Base-by-base conservation (phyloP, 1,284 basidiomycete species). In the Trichosporon coremiiforme region DNA sequence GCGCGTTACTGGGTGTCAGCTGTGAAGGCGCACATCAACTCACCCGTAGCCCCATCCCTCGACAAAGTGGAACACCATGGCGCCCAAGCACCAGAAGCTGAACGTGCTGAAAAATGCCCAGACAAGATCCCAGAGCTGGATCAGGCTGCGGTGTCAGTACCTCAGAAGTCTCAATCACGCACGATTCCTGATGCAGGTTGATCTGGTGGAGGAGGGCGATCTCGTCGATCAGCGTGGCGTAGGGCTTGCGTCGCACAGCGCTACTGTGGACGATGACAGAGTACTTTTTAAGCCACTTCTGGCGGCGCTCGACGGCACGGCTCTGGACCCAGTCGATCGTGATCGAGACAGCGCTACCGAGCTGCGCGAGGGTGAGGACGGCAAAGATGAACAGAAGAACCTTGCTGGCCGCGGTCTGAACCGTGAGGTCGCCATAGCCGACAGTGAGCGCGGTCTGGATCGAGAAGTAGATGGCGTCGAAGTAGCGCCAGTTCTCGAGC, bases 301-400 rank as follows among this genome's bases (percentile, higher is more conserved):
- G 70, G n/a, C 82, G 71, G 17, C 81, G 74, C 20, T 74, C 68
- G 15, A 80, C 66, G 0, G 78, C 74, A 17, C 77, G 73, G 12
- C 70, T 62, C n/a, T 72, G 71, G 67, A 84, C 77, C 68, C 81
- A 85, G 12, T 68, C 71, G 55, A 85, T 75, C 67, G 85, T 84
- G 66, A 83, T 74, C 2, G 81, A 78, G 41, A 85, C 80, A 64
- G 84, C 79, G 67, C 84, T 83, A 68, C 81, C 83, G 45, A 85
- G 74, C 70, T 83, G 82, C 6, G 77, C 78, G 70, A 85, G 84
- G 1, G 83, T 83, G 35, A 84, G 72, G 70, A 85, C 75, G 1
- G 80, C 77, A 64, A 84, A 85, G 29, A 80, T 78, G 71, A 85
- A 83, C n/a, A 83, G 71, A 15, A 85, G 75, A 25, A 85, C 75